Evolutionary conservation across 1,139 yeast genomes (phyloP).

Genomic region (Scheffersomyces lignicola): DNA sequence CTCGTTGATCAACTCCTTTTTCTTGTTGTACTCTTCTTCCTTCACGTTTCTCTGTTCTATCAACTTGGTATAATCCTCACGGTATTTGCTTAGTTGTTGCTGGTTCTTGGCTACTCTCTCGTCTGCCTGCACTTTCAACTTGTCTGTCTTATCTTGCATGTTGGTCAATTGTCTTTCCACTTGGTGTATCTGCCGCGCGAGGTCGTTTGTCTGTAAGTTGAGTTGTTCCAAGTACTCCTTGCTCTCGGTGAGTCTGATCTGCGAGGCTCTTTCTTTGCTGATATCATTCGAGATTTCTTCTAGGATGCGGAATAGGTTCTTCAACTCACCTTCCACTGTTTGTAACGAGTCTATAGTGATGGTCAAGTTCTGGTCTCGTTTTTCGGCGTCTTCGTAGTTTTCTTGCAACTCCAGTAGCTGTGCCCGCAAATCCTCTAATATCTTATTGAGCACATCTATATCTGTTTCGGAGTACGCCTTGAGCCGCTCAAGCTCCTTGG

Average conservation of each 20-base stretch:
- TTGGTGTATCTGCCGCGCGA: slow-evolving; percentile 51
- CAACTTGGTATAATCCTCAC: slow-evolving; percentile 47
- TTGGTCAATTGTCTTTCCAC: slow-evolving; percentile 52
- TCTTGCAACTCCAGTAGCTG: slow-evolving; percentile 46
- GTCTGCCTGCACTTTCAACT: slow-evolving; percentile 50
- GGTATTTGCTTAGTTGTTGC: slow-evolving; percentile 44
- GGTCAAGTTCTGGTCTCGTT: slow-evolving; percentile 50
- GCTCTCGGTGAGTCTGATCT: slow-evolving; percentile 36
- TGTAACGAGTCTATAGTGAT: slow-evolving; percentile 62
- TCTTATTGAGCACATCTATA: slow-evolving; percentile 54
- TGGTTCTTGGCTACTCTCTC: slow-evolving; percentile 48
- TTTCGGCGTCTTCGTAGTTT: slow-evolving; percentile 43
- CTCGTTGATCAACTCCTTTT: slow-evolving; percentile 46
- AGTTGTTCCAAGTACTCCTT: slow-evolving; percentile 51
- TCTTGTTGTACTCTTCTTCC: slow-evolving; percentile 52
- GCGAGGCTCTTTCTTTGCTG: slow-evolving; percentile 45
- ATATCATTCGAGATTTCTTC: slow-evolving; percentile 61
- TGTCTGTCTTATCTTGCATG: slow-evolving; percentile 53
- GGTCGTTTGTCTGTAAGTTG: slow-evolving; percentile 45
- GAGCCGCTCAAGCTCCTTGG: slow-evolving; percentile 59
- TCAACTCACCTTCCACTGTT: slow-evolving; percentile 55
- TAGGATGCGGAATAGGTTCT: slow-evolving; percentile 48
- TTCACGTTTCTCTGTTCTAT: slow-evolving; percentile 51
- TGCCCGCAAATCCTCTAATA: slow-evolving; percentile 56
- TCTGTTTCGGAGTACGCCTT: slow-evolving; percentile 63